Base-by-base conservation (phyloP, 352 stramenopile genomes). In the Phytophthora meadii region DNA sequence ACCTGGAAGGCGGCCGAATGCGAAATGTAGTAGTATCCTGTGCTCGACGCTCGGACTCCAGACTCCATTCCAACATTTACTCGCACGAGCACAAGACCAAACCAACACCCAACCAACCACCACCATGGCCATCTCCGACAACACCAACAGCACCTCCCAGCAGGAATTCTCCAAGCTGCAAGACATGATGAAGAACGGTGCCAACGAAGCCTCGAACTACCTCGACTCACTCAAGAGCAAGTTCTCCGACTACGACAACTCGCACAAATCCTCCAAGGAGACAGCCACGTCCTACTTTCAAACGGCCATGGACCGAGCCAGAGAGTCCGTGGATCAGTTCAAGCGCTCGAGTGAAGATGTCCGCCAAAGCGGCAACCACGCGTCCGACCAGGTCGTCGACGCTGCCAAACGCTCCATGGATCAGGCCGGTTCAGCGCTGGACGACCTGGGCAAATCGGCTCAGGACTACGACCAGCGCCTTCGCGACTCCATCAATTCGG, bases 101-200 rank as follows among this genome's bases (percentile, higher is more conserved):
- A 34, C 3, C 5, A 22, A 19, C 27, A 46, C 60, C 6, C 45
- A 68, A 22, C 55, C 30, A 36, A 36, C 46, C 50, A 57, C 74
- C 45, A 77, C 9, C 47, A 76, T 76, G 63, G 45, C 58, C 37
- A 72, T 73, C 54, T 58, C 68, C 19, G 65, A 72, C 49, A 68
- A 68, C 9, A 50, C 24, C 32, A 27, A 36, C 17, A 62, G 11
- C 48, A 70, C 40, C 49, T 61, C 58, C 11, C 70, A 78, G 40
- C 58, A 79, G 48, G 70, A 84, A 34, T 53, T 70, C 42, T 49
- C 61, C 41, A 80, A 77, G 61, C 67, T 84, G 14, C 70, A 80
- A 22, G 57, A 72, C 8, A 54, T 77, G 47, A 68, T 84, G 50
- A 50, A 73, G 32, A 66, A 67, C 25, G 64, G 70, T 15, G 54